Conservation (phyloP, 2,329 filamentous ascomycete species). For the Colletotrichum sp. region DNA sequence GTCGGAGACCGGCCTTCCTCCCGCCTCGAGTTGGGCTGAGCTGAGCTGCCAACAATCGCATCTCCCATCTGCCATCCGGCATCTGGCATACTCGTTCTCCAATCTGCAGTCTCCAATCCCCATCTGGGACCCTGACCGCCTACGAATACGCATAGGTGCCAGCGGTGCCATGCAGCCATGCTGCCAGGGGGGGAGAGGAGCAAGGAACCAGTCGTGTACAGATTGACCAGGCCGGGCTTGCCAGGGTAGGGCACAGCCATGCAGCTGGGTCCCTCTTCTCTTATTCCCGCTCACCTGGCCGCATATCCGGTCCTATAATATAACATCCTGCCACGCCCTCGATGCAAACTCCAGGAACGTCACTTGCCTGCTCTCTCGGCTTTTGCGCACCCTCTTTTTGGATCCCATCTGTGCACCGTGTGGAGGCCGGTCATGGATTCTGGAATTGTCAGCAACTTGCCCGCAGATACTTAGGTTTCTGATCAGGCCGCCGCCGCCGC, state of each 20-base stretch:
- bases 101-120: background rate
- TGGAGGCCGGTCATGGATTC: background rate
- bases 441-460: background rate
- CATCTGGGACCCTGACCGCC: background rate
- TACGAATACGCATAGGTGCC: background rate
- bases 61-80: background rate
- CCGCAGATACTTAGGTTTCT: background rate
- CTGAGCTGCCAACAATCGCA: background rate
- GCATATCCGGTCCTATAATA: slow-evolving; percentile 15
- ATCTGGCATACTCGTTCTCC: background rate
- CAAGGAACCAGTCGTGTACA: background rate
- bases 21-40: background rate
- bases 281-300: slow-evolving; percentile 10
- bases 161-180: background rate
- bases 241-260: background rate
- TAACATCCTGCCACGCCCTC: background rate
- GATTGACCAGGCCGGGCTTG: background rate
- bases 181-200: background rate
- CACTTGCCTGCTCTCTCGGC: background rate
- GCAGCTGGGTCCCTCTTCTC: background rate
- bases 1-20: background rate
- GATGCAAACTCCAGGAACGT: background rate
- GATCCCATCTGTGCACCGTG: background rate
- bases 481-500: background rate
- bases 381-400: background rate